These are phyloP conservation scores for Apiospora hydei DNA, from an alignment of 2,329 filamentous ascomycete genomes.

Conservation along the genomic window DNA sequence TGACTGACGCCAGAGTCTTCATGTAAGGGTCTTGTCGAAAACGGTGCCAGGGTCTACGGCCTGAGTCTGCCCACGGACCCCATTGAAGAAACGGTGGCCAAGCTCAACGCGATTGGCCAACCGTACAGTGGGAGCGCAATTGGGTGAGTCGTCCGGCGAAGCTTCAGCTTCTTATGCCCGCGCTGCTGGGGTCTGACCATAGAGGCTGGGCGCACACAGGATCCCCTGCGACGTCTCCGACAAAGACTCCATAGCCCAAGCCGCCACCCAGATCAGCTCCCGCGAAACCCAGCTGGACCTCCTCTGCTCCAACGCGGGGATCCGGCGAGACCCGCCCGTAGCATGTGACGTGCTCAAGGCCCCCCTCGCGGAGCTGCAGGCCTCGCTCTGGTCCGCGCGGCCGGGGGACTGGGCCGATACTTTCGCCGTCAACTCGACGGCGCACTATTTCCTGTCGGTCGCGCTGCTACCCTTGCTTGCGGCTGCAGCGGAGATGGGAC, in stretches of 20 bases:
- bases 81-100: slow-evolving; percentile 46
- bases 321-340: slow-evolving; percentile 51
- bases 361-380: slow-evolving; percentile 50
- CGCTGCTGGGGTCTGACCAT: too few relatives aligned
- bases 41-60: slow-evolving; percentile 56
- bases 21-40: slow-evolving; percentile 49
- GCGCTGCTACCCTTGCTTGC: slow-evolving; percentile 53
- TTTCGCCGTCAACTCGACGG: slow-evolving; percentile 56
- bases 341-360: slow-evolving; percentile 50
- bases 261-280: slow-evolving; percentile 43
- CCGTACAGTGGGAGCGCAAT: slow-evolving; percentile 45
- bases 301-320: slow-evolving; percentile 57
- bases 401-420: slow-evolving; percentile 53
- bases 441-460: slow-evolving; percentile 57
- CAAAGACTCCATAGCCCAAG: slow-evolving; percentile 48
- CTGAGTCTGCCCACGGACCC: slow-evolving; percentile 50
- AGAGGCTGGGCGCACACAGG: not conserved
- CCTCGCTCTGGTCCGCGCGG: slow-evolving; percentile 54
- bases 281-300: slow-evolving; percentile 53
- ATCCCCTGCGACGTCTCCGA: slow-evolving; percentile 47
- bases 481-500: slow-evolving; percentile 42
- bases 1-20: too few relatives aligned
- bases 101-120: slow-evolving; percentile 48
- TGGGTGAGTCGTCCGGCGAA: slow-evolving; percentile 40
- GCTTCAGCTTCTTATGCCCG: too few relatives aligned